These are phyloP conservation scores for Aspergillus kassunensis DNA, from an alignment of 495 filamentous ascomycete genomes.

Conservation along the genomic window DNA sequence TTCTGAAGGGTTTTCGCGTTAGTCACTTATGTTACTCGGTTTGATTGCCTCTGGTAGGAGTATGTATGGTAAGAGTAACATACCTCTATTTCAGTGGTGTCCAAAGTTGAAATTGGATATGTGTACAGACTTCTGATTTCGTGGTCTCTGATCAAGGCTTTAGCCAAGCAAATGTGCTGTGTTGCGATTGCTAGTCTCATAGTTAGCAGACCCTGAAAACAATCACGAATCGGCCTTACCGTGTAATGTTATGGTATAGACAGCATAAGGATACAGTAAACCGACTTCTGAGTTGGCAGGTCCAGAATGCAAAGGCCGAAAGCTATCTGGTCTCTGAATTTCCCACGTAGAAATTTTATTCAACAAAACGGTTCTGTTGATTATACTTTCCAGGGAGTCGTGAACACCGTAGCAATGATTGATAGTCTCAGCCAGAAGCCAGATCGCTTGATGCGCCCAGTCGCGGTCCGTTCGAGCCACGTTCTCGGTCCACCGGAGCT, in stretches of 20 bases:
- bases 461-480: constrained; percentile 32
- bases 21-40: background rate
- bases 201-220: background rate
- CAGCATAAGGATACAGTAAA: constrained; percentile 37
- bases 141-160: constrained; percentile 28
- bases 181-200: constrained; percentile 29
- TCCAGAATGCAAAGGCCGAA: constrained; percentile 35
- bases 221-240: constrained; percentile 23
- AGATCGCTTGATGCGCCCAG: constrained; percentile 38
- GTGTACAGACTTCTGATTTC: constrained; percentile 8
- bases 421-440: constrained; percentile 39
- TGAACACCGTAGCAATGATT: constrained; percentile 34
- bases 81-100: constrained; percentile 23
- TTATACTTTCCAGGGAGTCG: constrained; percentile 18
- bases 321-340: constrained; percentile 25
- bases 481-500: constrained; percentile 28
- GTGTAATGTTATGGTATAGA: constrained; percentile 36
- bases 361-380: constrained; percentile 23
- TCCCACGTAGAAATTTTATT: constrained; percentile 34
- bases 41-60: background rate
- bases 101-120: background rate
- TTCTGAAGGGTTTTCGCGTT: constrained; percentile 13
- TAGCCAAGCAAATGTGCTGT: constrained; percentile 40
- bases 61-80: too few species aligned
- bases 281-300: constrained; percentile 25